Percentiles rank a stretch among this genome's conserved stretches.
Evolutionary conservation across 1,284 basidiomycete species (phyloP).

Genomic region (Testicularia cyperi): DNA sequence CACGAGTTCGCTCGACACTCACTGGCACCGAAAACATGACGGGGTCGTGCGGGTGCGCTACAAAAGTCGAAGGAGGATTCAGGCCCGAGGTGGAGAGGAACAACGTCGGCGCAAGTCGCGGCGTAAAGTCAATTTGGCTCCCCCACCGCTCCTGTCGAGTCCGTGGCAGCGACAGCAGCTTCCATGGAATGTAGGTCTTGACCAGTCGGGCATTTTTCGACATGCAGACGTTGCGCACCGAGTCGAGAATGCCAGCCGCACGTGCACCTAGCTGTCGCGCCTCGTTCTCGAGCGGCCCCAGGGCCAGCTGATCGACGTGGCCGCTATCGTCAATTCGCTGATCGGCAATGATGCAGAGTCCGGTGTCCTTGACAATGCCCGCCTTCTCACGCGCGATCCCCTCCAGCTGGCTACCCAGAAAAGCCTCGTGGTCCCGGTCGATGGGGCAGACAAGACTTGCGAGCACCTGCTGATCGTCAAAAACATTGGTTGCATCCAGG

Average conservation of each 20-base stretch:
- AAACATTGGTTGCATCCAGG: slow-evolving; percentile 87
- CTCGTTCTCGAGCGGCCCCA: slow-evolving; percentile 33
- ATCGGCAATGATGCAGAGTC: slow-evolving; percentile 72
- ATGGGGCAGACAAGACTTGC: slow-evolving; percentile 81
- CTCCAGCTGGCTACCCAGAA: slow-evolving; percentile 75
- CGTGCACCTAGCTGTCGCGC: slow-evolving; percentile 17
- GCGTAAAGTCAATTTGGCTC: slow-evolving; percentile 15
- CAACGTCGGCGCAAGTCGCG: slow-evolving; percentile 23
- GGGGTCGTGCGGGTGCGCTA: slow-evolving; percentile 36
- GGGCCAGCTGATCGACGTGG: slow-evolving; percentile 16
- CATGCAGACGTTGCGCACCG: slow-evolving; percentile 34
- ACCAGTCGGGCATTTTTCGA: slow-evolving; percentile 26
- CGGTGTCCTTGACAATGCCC: slow-evolving; percentile 72
- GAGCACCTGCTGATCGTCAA: slow-evolving; percentile 69
- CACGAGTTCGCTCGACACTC: slow-evolving; percentile 36
- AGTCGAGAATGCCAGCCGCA: slow-evolving; percentile 37
- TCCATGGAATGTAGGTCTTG: slow-evolving; percentile 38
- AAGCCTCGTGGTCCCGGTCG: slow-evolving; percentile 87
- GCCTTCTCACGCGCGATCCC: slow-evolving; percentile 83
- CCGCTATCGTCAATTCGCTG: slow-evolving; percentile 26
- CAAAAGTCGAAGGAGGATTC: slow-evolving; percentile 37
- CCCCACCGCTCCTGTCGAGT: slow-evolving; percentile 20
- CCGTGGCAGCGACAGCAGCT: slow-evolving; percentile 20
- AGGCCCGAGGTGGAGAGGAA: slow-evolving; percentile 29
- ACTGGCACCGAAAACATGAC: slow-evolving; percentile 19